phyloP scores from a whole-genome alignment of 441 rosid species.

The Croton setiger region DNA sequence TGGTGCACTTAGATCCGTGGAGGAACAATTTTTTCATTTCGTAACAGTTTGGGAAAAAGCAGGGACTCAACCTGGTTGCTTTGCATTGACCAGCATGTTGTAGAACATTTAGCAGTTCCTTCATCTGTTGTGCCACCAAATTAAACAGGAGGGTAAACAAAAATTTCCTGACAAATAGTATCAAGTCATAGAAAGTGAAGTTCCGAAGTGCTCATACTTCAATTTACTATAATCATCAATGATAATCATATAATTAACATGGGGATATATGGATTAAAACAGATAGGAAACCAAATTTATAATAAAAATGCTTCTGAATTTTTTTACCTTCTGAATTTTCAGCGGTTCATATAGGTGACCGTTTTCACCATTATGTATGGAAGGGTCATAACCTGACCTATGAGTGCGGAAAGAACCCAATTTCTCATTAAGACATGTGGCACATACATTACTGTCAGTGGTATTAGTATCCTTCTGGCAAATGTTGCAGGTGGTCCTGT shows the following conservation, averaged over 20 bases:
- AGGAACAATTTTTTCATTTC: constrained; percentile 34
- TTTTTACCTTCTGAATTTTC: constrained; percentile 17
- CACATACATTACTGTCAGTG: constrained; percentile 31
- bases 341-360: constrained; percentile 6
- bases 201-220: not conserved
- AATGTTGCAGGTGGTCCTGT: constrained; percentile 31
- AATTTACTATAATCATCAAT: not conserved
- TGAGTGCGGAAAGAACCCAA: constrained; percentile 29
- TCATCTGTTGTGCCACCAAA: constrained; percentile 25
- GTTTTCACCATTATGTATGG: constrained; percentile 19
- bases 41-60: constrained; percentile 40
- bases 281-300: not conserved
- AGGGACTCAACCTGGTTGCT: constrained; percentile 17
- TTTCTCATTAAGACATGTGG: constrained; percentile 35
- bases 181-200: not conserved
- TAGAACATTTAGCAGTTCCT: constrained; percentile 33
- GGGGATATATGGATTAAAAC: not conserved
- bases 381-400: constrained; percentile 23
- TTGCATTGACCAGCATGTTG: constrained; percentile 41
- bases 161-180: not conserved
- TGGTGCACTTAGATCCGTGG: constrained; percentile 40
- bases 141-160: not conserved
- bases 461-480: constrained; percentile 34
- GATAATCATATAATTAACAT: not conserved
- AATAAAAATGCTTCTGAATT: not conserved